Evolutionary conservation across 257 asterid genomes (phyloP).

Genomic region (Solanum dulcamara): DNA sequence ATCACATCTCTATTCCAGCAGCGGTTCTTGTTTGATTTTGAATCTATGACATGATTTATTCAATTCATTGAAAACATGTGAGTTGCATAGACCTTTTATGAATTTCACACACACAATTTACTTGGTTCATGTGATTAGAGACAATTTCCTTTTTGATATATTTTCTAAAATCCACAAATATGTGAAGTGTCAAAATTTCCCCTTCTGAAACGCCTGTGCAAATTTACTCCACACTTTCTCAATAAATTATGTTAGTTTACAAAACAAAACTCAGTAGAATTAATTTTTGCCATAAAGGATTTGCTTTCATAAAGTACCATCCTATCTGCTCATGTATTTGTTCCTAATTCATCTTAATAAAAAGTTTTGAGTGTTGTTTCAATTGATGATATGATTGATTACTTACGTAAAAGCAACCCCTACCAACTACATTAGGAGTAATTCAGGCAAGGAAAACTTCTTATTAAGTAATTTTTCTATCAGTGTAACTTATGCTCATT

Average conservation of each 20-base stretch:
- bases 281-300: constrained; percentile 20
- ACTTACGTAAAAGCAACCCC: neutral
- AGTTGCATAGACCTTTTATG: neutral
- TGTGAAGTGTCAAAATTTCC: neutral
- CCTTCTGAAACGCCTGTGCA: neutral
- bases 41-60: neutral
- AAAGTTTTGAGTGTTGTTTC: neutral
- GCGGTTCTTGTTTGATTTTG: neutral
- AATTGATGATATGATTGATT: neutral
- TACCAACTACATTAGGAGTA: neutral
- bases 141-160: neutral
- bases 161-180: neutral
- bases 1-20: neutral
- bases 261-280: neutral
- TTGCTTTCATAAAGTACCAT: constrained; percentile 16
- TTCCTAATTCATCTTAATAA: neutral
- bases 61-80: neutral
- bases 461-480: neutral
- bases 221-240: neutral
- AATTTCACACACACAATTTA: neutral
- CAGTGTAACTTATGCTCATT: neutral
- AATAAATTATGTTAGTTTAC: neutral
- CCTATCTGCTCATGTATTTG: constrained; percentile 10
- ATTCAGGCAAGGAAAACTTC: neutral
- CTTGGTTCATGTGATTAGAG: neutral